Percentiles rank a stretch among this genome's conserved stretches.
These are phyloP conservation scores for Mycena citricolor DNA, from an alignment of 1,284 basidiomycete genomes.

Conservation along the genomic window DNA sequence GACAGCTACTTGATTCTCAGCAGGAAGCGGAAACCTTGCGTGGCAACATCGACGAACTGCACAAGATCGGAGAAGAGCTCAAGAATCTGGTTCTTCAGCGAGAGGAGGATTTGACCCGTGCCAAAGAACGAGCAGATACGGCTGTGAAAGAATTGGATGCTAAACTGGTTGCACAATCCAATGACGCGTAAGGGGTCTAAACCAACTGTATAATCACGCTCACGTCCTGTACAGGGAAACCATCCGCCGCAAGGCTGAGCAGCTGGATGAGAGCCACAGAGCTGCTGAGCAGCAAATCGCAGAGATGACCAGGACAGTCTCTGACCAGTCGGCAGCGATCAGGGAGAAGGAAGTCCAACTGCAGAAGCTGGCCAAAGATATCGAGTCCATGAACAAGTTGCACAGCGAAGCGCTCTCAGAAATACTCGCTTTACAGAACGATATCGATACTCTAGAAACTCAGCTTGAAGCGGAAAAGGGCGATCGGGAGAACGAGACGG, in stretches of 20 bases:
- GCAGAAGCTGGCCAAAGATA: slow-evolving; percentile 55
- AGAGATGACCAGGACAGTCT: slow-evolving; percentile 75
- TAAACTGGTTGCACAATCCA: slow-evolving; percentile 67
- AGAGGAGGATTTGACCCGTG: slow-evolving; percentile 77
- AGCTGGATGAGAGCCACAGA: slow-evolving; percentile 65
- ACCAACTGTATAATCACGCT: slow-evolving; percentile 4
- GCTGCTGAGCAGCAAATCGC: slow-evolving; percentile 78
- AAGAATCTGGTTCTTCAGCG: slow-evolving; percentile 70
- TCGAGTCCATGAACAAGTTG: slow-evolving; percentile 54
- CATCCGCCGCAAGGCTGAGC: slow-evolving; percentile 57
- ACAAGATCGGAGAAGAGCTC: slow-evolving; percentile 70
- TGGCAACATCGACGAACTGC: slow-evolving; percentile 59
- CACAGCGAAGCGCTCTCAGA: slow-evolving; percentile 57
- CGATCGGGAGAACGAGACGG: slow-evolving; percentile 56
- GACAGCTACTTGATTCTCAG: slow-evolving; percentile 58
- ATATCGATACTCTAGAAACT: slow-evolving; percentile 66
- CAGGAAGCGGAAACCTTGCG: slow-evolving; percentile 58
- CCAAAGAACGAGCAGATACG: slow-evolving; percentile 76
- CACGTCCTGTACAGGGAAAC: slow-evolving; percentile 49
- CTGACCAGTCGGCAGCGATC: slow-evolving; percentile 78
- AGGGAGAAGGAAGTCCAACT: slow-evolving; percentile 80
- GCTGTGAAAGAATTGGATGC: slow-evolving; percentile 71
- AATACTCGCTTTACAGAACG: slow-evolving; percentile 63
- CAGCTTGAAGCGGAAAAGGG: slow-evolving; percentile 67
- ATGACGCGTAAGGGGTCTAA: slow-evolving; percentile 56